Base-by-base conservation (phyloP, 2,329 filamentous ascomycete species). In the Beauveria australis region DNA sequence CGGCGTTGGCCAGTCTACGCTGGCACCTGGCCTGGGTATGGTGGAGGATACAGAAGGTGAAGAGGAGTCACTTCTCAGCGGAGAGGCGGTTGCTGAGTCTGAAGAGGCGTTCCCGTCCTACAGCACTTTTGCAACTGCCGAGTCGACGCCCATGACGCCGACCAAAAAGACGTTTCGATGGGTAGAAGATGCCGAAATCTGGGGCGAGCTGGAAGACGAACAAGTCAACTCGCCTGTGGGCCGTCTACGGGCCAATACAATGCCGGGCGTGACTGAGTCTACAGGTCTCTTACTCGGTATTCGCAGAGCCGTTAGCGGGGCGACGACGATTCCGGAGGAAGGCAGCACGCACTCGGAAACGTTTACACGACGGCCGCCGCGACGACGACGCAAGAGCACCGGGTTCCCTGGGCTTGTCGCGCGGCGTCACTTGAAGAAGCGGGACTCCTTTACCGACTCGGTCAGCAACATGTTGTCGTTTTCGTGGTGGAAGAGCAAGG, bases 201-300 rank as follows among this genome's bases (percentile, higher is more conserved):
- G 91, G 92, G 89, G 86, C 60, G 91, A 95, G 71, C 79, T 96
- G 16, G 88, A 94, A 69, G 92, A 96, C 67, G 81, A 84, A 55
- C 73, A 75, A 22, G 71, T 75, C 33, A 75, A 72, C 61, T 74
- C 76, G 56, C 72, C 75, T 0, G 66, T 71, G 3, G 71, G 68
- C 47, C 74, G 79, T 51, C 70, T 74, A 26, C 77, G 81, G 16
- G 81, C 81, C 12, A 79, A 74, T 59, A 82, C 81, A 2, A 62
- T 83, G 41, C 79, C 81, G 0, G 72, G 68, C 1, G 68, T 71
- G 19, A 70, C 66, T 40, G 78, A 80, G 55, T 72, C 71, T 6
- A 73, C 75, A 1, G 75, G 76, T 3, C 68, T 81, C 12, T 68
- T 80, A 19, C 62, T 65, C 44, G 62, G 70, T 5, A 69, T 70